A percentile compares a stretch with the other conserved stretches of the same genome.
Evolutionary conservation across 1,139 yeast genomes (phyloP).

Genomic region (Nakaseomyces uthaithaninus): DNA sequence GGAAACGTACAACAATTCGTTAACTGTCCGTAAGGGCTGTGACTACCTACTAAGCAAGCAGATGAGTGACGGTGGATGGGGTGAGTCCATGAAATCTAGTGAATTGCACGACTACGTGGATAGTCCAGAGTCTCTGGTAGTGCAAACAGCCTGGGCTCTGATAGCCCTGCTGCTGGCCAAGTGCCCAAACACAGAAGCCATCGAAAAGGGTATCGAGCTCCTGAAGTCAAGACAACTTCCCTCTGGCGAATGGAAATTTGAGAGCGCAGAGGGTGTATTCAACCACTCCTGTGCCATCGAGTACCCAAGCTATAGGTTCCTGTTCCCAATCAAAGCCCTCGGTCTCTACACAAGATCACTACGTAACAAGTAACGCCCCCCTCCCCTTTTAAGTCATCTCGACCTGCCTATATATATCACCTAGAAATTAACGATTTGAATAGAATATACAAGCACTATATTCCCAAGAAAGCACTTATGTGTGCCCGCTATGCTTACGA

Average conservation of each 20-base stretch:
- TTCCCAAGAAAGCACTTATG: too few relatives aligned
- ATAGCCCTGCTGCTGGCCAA: slow-evolving; percentile 74
- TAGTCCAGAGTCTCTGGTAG: slow-evolving; percentile 57
- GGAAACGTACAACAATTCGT: slow-evolving; percentile 52
- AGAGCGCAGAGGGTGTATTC: slow-evolving; percentile 90
- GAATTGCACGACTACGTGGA: slow-evolving; percentile 70
- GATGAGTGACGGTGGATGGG: slow-evolving; percentile 92
- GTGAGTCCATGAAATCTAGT: slow-evolving; percentile 76
- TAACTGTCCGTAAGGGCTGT: slow-evolving; percentile 64
- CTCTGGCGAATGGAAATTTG: slow-evolving; percentile 82
- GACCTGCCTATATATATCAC: too few relatives aligned
- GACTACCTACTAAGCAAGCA: slow-evolving; percentile 75
- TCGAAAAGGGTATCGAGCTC: slow-evolving; percentile 55
- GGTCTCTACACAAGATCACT: slow-evolving; percentile 49
- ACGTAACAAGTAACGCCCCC: not conserved
- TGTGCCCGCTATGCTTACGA: too few relatives aligned
- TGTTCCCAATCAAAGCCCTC: slow-evolving; percentile 87
- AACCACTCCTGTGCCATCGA: slow-evolving; percentile 93
- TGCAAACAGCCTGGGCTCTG: slow-evolving; percentile 90
- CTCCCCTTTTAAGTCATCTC: too few relatives aligned
- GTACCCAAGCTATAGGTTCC: slow-evolving; percentile 85
- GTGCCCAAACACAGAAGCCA: slow-evolving; percentile 62
- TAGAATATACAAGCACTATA: too few relatives aligned
- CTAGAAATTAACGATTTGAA: too few relatives aligned
- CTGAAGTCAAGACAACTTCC: slow-evolving; percentile 59